Percentiles rank a stretch among this genome's conserved stretches.
Evolutionary conservation across 352 stramenopile species (phyloP).

Genomic region (Pythium apleroticum): DNA sequence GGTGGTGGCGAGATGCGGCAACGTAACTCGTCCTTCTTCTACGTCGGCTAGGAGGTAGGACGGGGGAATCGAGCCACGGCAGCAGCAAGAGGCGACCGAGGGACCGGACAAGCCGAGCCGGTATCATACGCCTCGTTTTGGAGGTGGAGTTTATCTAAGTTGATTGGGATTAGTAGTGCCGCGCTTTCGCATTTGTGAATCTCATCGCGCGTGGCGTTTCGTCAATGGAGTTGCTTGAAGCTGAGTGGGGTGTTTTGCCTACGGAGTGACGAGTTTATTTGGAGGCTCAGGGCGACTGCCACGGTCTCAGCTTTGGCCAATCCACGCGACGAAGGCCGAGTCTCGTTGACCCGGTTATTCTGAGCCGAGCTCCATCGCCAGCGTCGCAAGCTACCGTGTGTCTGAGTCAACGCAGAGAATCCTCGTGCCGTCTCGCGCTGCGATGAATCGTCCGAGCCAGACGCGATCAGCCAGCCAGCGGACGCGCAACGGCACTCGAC

Average conservation of each 20-base stretch:
- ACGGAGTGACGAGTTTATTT: constrained; percentile 7
- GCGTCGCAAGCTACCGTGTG: not conserved
- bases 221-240: constrained; percentile 5
- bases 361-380: not conserved
- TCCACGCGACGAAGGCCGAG: constrained; percentile 6
- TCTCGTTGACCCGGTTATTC: not conserved
- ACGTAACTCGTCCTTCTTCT: constrained; percentile 81
- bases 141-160: not conserved
- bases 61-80: not conserved
- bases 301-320: constrained; percentile 15
- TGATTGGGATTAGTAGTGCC: not conserved
- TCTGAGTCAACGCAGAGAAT: not conserved
- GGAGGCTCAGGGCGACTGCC: not conserved
- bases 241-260: not conserved
- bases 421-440: not conserved
- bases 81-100: not conserved
- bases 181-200: not conserved
- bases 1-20: constrained; percentile 38
- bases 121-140: not conserved
- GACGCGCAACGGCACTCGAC: not conserved
- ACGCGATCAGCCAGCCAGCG: not conserved
- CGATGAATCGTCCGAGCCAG: not conserved
- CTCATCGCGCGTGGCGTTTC: constrained; percentile 10
- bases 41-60: constrained; percentile 31
- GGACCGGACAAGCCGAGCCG: not conserved